Evolutionary conservation across 106 monocot species (phyloP), one percentile per base, ranked within the genome.

Genomic region (Amphibolis antarctica): DNA sequence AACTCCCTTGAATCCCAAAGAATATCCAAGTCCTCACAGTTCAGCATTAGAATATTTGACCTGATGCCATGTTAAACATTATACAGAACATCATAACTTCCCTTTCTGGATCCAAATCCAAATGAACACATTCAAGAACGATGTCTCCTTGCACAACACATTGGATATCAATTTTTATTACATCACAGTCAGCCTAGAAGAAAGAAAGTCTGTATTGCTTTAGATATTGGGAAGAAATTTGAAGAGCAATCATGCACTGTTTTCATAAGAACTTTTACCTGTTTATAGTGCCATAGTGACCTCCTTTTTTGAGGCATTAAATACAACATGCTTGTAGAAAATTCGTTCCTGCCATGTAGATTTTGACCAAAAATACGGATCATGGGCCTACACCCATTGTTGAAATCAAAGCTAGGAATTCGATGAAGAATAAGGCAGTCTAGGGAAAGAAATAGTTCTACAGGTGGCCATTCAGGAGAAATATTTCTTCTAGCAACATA

Each of bases 61-160:
- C 98, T 73, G 57, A 98, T 60, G 91, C 91, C 47, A 91, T 98
- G 60, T 98, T 98, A 62, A 98, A 98, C 91, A 98, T 91, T 72
- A 83, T 76, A 31, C 98, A 82, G 31, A 98, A 98, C 98, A 98
- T 98, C 98, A 91, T 98, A 46, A 87, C 65, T 75, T 98, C 98
- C 76, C 89, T 82, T 69, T 85, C 87, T 12, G 87, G 64, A 76
- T 98, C 98, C 63, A 85, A 66, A 54, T 91, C 90, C 28, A 81
- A 62, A 73, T 98, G 98, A 56, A 91, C 78, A 62, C 98, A 98
- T 75, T 98, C 98, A 66, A 98, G 72, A 17, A 98, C 98, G 74
- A 83, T 72, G 68, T 98, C 98, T 67, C 98, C 91, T 72, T 85
- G 87, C 53, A 98, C 96, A 43, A 84, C 57, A 53, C 90, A 96